These are phyloP conservation scores for Saussurea involucrata DNA, from an alignment of 129 eudicot genomes.

Conservation along the genomic window DNA sequence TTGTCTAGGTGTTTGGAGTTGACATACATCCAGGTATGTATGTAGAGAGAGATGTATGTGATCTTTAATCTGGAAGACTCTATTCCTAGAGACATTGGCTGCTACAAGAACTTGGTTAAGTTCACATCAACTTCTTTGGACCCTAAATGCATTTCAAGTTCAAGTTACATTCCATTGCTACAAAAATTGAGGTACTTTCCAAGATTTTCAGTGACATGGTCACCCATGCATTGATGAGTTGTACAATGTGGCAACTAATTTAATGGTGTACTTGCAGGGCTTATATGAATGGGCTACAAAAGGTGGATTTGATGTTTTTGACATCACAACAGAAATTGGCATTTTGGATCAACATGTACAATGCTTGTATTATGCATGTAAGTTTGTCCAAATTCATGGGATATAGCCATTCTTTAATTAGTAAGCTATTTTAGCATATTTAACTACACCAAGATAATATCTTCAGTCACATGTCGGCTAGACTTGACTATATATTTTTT, in stretches of 20 bases:
- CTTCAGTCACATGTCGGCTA: no score
- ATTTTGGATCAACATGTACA: constrained; percentile 97
- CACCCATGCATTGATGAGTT: constrained; percentile 8
- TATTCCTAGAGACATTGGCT: constrained; percentile 88
- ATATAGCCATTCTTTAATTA: background rate
- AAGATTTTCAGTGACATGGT: background rate
- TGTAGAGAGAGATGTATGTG: constrained; percentile 27
- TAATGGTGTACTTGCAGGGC: constrained; percentile 43
- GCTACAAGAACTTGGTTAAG: constrained; percentile 86
- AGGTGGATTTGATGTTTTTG: constrained; percentile 81
- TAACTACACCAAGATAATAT: no score
- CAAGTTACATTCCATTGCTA: constrained; percentile 71
- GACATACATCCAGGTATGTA: constrained; percentile 71
- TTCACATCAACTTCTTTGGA: constrained; percentile 78
- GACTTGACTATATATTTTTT: no score
- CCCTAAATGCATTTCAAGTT: constrained; percentile 83
- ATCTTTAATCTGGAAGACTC: constrained; percentile 83
- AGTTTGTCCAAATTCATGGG: background rate
- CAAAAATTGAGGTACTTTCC: constrained; percentile 68
- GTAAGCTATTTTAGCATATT: no score
- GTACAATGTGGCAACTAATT: background rate
- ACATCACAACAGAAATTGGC: constrained; percentile 77
- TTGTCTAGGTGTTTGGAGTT: constrained; percentile 56
- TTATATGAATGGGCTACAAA: constrained; percentile 66
- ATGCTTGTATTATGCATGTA: constrained; percentile 98